phyloP scores from a whole-genome alignment of 2,329 filamentous ascomycete species.

The Catunica adiposa region DNA sequence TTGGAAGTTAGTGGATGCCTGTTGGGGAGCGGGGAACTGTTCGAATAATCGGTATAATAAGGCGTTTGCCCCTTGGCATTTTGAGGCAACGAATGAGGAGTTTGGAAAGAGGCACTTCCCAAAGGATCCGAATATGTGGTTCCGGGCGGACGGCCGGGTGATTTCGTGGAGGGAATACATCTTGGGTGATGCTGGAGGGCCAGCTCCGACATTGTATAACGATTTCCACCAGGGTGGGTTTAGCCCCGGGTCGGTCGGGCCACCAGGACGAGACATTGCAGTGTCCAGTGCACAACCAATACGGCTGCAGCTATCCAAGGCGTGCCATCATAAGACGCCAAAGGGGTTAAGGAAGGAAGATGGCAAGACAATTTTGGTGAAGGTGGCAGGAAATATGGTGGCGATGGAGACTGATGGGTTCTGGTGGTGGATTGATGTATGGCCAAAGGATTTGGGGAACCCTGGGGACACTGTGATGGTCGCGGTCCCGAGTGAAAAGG shows the following conservation, averaged over 20 bases:
- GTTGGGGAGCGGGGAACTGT: slow-evolving; percentile 77
- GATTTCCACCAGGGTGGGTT: slow-evolving; percentile 34
- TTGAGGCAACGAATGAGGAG: slow-evolving; percentile 52
- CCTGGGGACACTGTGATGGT: slow-evolving; percentile 53
- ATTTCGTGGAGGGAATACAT: slow-evolving; percentile 73
- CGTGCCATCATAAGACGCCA: slow-evolving; percentile 47
- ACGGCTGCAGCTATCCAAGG: slow-evolving; percentile 63
- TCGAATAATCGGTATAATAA: slow-evolving; percentile 42
- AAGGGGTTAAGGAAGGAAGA: background rate
- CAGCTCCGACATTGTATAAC: slow-evolving; percentile 31
- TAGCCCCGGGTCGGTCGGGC: slow-evolving; percentile 42
- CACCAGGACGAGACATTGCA: slow-evolving; percentile 33
- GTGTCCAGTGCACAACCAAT: slow-evolving; percentile 40
- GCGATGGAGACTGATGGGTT: slow-evolving; percentile 63
- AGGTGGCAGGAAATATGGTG: slow-evolving; percentile 22
- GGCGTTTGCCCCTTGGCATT: slow-evolving; percentile 47
- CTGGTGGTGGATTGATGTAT: slow-evolving; percentile 69
- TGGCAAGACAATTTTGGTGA: background rate
- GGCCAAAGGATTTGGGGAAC: slow-evolving; percentile 45
- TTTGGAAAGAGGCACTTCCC: slow-evolving; percentile 77
- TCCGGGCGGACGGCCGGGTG: slow-evolving; percentile 51
- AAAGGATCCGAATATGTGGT: slow-evolving; percentile 48
- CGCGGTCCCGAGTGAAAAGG: slow-evolving; percentile 38
- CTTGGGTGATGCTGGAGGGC: slow-evolving; percentile 37
- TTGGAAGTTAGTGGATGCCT: slow-evolving; percentile 85